Percentiles rank a stretch among this genome's conserved stretches.
Conservation (phyloP, 495 filamentous ascomycete species). For the Evernia prunastri region DNA sequence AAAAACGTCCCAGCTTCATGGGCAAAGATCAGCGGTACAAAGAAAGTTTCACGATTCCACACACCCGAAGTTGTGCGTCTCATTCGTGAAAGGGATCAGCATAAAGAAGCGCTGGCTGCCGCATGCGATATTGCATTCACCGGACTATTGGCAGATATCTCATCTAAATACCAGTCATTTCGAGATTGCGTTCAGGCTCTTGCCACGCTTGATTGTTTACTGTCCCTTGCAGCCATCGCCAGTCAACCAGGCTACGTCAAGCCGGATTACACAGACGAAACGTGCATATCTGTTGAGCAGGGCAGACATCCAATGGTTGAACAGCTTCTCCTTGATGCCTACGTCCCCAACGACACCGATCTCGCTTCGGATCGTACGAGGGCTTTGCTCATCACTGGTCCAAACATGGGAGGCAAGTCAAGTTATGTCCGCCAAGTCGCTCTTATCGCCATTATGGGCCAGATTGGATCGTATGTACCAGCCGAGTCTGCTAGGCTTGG, state of each 20-base stretch:
- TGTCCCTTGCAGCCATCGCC: constrained; percentile 79
- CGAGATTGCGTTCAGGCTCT: constrained; percentile 83
- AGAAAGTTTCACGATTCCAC: constrained; percentile 88
- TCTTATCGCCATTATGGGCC: constrained; percentile 86
- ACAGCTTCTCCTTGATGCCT: constrained; percentile 74
- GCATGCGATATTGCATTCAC: constrained; percentile 85
- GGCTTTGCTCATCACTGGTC: constrained; percentile 85
- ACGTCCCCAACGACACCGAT: constrained; percentile 84
- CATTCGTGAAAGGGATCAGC: constrained; percentile 84
- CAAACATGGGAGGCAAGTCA: constrained; percentile 98
- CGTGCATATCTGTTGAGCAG: constrained; percentile 61
- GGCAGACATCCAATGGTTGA: constrained; percentile 97
- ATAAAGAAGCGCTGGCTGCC: constrained; percentile 85
- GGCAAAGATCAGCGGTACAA: constrained; percentile 90
- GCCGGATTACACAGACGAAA: constrained; percentile 66
- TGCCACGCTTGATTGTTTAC: constrained; percentile 80
- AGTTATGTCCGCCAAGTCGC: constrained; percentile 90
- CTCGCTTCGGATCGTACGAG: constrained; percentile 57
- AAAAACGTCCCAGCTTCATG: constrained; percentile 88
- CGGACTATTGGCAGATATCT: constrained; percentile 61
- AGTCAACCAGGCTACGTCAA: constrained; percentile 84
- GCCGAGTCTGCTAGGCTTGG: constrained; percentile 67
- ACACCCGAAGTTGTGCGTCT: constrained; percentile 80
- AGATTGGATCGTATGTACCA: constrained; percentile 92
- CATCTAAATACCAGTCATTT: constrained; percentile 76